These are phyloP conservation scores for Zarea fungicola DNA, from an alignment of 2,329 filamentous ascomycete genomes.

Conservation along the genomic window DNA sequence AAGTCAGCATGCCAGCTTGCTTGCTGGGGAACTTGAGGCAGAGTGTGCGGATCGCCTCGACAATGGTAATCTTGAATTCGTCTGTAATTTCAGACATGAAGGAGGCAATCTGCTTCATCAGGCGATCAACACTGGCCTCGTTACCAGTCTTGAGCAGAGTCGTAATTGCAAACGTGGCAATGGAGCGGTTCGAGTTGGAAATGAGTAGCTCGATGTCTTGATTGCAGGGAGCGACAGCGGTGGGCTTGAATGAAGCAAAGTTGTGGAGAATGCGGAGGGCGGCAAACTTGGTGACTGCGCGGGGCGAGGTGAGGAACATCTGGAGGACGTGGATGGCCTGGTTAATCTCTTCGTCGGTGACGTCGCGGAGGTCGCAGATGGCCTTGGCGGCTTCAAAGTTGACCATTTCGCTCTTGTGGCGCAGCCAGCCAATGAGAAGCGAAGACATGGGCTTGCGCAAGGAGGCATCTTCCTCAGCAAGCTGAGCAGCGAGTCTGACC, in stretches of 20 bases:
- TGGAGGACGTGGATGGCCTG: conserved; percentile 94
- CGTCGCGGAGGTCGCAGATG: conserved; percentile 90
- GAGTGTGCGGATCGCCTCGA: conserved; percentile 92
- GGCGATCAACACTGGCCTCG: conserved; percentile 88
- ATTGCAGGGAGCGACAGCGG: conserved; percentile 88
- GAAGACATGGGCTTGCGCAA: conserved; percentile 95
- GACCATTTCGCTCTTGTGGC: conserved; percentile 99
- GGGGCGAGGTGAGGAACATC: conserved; percentile 91
- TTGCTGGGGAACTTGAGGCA: conserved; percentile 98
- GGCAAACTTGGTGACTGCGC: conserved; percentile 94
- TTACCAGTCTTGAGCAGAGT: conserved; percentile 98
- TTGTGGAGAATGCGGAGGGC: conserved; percentile 94
- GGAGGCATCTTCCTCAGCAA: conserved; percentile 87
- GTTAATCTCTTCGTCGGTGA: conserved; percentile 84
- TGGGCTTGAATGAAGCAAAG: conserved; percentile 94
- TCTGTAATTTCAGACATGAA: conserved; percentile 99
- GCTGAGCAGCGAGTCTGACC: conserved; percentile 84
- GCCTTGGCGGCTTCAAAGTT: conserved; percentile 99
- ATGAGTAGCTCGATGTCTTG: conserved; percentile 96
- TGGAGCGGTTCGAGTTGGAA: conserved; percentile 93
- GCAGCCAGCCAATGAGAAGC: conserved; percentile 90
- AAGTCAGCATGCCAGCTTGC: conserved; percentile 94
- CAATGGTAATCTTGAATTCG: conserved; percentile 99
- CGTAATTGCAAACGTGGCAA: conserved; percentile 97
- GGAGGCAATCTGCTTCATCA: conserved; percentile 97